These are phyloP conservation scores for Candida verbasci DNA, from an alignment of 805 yeast genomes.

Conservation along the genomic window DNA sequence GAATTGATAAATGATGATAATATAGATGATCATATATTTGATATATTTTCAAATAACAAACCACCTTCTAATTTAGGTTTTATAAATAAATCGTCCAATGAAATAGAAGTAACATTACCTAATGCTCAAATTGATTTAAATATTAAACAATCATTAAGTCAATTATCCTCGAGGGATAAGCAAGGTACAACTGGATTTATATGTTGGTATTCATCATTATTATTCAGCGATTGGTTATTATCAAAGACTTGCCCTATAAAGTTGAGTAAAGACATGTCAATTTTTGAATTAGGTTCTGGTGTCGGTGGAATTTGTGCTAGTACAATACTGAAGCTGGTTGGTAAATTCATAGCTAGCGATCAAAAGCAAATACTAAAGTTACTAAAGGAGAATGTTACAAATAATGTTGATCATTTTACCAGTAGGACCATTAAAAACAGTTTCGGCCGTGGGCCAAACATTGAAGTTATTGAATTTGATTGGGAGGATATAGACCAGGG, in stretches of 20 bases:
- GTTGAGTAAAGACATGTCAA: constrained; percentile 12
- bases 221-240: constrained; percentile 53
- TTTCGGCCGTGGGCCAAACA: constrained; percentile 6
- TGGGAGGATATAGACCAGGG: constrained; percentile 53
- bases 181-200: constrained; percentile 55
- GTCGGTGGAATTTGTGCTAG: constrained; percentile 48
- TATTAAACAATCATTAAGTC: constrained; percentile 31
- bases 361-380: constrained; percentile 52
- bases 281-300: constrained; percentile 64
- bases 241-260: constrained; percentile 24
- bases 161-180: constrained; percentile 26
- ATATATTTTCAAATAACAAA: constrained; percentile 23
- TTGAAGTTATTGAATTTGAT: constrained; percentile 52
- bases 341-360: constrained; percentile 51
- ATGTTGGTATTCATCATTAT: constrained; percentile 52
- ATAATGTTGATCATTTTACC: constrained; percentile 23
- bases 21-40: constrained; percentile 28
- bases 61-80: constrained; percentile 31
- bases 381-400: constrained; percentile 40
- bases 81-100: constrained; percentile 24
- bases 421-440: constrained; percentile 3
- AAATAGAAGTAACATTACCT: constrained; percentile 18
- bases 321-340: constrained; percentile 28
- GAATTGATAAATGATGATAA: constrained; percentile 19
- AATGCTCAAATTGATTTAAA: constrained; percentile 19